Conservation (phyloP, 2,329 filamentous ascomycete species). For the Colletotrichum agaves region DNA sequence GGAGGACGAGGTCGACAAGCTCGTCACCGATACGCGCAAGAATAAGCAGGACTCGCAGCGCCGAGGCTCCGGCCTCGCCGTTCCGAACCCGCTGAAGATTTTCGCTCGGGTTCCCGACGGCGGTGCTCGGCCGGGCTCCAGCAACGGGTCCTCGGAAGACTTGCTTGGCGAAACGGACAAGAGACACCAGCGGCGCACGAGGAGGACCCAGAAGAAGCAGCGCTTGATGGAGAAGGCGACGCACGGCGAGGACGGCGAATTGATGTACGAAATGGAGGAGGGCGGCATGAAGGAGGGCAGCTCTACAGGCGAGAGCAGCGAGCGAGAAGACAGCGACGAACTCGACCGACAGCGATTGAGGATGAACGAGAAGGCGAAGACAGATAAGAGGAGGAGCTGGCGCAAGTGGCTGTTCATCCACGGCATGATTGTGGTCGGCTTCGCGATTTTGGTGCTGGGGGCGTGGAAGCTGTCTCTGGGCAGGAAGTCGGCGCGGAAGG, state of each 20-base stretch:
- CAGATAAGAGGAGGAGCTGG: slow-evolving; percentile 62
- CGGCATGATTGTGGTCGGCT: slow-evolving; percentile 61
- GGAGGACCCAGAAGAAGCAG: slow-evolving; percentile 65
- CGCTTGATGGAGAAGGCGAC: slow-evolving; percentile 63
- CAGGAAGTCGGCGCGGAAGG: slow-evolving; percentile 48
- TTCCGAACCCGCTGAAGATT: slow-evolving; percentile 62
- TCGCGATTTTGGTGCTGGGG: slow-evolving; percentile 65
- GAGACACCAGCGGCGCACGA: slow-evolving; percentile 58
- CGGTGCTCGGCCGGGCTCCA: slow-evolving; percentile 41
- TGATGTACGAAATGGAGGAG: slow-evolving; percentile 94
- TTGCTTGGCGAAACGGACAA: slow-evolving; percentile 62
- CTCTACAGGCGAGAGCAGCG: slow-evolving; percentile 69
- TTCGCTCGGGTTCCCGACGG: slow-evolving; percentile 52
- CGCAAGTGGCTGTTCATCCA: slow-evolving; percentile 66
- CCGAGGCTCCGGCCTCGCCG: slow-evolving; percentile 59
- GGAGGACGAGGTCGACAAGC: slow-evolving; percentile 75
- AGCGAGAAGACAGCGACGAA: slow-evolving; percentile 69
- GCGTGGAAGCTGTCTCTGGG: slow-evolving; percentile 68
- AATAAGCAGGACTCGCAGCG: slow-evolving; percentile 61
- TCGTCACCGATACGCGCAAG: slow-evolving; percentile 64
- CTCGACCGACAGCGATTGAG: slow-evolving; percentile 64
- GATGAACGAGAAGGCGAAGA: slow-evolving; percentile 58
- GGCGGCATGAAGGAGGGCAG: slow-evolving; percentile 76
- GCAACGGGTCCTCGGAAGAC: slow-evolving; percentile 59
- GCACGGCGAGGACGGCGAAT: slow-evolving; percentile 75